Percentiles rank a stretch among this genome's conserved stretches.
Conservation (phyloP, 306 rosid species). For the Quercus robur region DNA sequence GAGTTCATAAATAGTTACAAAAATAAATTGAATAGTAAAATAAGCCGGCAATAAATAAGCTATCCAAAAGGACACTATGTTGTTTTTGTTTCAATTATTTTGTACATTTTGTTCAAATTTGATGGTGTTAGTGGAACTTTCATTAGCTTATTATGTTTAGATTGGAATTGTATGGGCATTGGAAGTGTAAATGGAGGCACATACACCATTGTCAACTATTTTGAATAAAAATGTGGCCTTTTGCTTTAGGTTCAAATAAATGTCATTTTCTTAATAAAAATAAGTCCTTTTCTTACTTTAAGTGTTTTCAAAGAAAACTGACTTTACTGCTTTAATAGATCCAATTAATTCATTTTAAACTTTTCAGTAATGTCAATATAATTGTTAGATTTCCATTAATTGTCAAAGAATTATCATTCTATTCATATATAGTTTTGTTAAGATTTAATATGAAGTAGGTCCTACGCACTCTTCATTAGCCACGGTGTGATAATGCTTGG, state of each 20-base stretch:
- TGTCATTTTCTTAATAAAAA: neutral
- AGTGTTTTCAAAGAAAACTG: neutral
- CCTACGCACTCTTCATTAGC: neutral
- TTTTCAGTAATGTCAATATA: neutral
- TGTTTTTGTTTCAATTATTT: neutral
- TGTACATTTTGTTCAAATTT: neutral
- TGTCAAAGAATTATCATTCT: neutral
- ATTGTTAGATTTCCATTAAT: neutral
- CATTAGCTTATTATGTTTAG: neutral
- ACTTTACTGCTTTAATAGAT: neutral
- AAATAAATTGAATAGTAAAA: no score
- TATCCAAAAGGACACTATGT: no score
- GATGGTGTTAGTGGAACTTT: neutral
- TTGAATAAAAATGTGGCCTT: neutral
- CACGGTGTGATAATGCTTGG: neutral
- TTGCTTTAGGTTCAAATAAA: neutral
- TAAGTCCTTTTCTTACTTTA: neutral
- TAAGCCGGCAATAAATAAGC: no score
- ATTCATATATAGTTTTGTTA: neutral
- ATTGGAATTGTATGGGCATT: neutral
- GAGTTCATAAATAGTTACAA: accelerated
- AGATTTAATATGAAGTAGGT: neutral
- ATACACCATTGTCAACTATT: neutral
- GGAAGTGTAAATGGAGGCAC: neutral
- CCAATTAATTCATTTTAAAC: neutral